phyloP scores from a whole-genome alignment of 2,329 filamentous ascomycete species.

The Aspergillus pseudonomiae region DNA sequence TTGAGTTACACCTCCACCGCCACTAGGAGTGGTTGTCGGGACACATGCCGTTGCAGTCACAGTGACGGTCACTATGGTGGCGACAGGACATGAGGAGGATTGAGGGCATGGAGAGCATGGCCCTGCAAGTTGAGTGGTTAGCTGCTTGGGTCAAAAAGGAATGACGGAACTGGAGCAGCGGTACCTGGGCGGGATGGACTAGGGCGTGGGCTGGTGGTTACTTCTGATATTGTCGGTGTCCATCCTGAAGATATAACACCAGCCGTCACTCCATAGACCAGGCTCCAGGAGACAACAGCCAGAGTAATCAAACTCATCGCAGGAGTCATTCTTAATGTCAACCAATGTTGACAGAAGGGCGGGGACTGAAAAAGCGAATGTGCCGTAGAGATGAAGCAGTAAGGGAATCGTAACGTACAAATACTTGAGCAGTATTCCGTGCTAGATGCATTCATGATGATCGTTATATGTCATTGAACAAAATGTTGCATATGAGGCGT shows the following conservation, averaged over 20 bases:
- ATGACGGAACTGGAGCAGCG: neutral
- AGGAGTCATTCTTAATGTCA: neutral
- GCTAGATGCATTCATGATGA: conserved; percentile 3
- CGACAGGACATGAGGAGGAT: neutral
- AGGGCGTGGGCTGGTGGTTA: neutral
- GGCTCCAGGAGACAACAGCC: neutral
- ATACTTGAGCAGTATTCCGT: neutral
- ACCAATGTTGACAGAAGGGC: neutral
- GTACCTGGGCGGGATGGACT: neutral
- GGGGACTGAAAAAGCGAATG: neutral
- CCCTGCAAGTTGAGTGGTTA: neutral
- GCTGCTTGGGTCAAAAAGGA: neutral
- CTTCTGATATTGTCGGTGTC: neutral
- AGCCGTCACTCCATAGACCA: neutral
- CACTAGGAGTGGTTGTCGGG: neutral
- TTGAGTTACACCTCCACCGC: neutral
- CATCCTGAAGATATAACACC: neutral
- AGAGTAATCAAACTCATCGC: neutral
- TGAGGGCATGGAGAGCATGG: neutral
- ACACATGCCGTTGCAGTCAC: neutral
- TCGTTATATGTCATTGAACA: neutral
- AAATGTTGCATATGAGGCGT: neutral
- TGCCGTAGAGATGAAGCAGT: neutral
- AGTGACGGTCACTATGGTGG: neutral
- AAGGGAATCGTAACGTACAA: neutral